phyloP scores from a whole-genome alignment of 257 asterid genomes.

The Eucommia ulmoides region DNA sequence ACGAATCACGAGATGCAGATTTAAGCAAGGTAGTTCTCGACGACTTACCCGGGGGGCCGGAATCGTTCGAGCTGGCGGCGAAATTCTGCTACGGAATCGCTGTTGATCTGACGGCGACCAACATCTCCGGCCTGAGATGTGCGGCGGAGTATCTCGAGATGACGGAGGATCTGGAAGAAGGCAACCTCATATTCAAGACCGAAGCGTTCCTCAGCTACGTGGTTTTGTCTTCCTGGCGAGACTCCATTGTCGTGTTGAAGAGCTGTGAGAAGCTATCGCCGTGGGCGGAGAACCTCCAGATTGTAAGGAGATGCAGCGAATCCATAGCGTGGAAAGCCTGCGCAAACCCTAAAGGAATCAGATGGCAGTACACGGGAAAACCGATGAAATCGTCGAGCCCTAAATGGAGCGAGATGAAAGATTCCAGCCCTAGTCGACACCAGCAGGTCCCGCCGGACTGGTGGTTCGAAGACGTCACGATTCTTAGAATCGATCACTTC shows the following conservation, averaged over 20 bases:
- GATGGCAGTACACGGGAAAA: slow-evolving; percentile 35
- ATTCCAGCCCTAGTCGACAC: neutral
- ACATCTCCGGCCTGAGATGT: slow-evolving; percentile 84
- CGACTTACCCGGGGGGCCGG: slow-evolving; percentile 88
- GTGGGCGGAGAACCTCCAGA: slow-evolving; percentile 94
- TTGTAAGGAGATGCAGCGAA: slow-evolving; percentile 83
- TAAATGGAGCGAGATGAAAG: neutral
- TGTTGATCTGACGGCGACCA: slow-evolving; percentile 68
- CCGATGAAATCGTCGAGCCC: neutral
- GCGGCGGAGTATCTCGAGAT: slow-evolving; percentile 90
- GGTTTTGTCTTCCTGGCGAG: slow-evolving; percentile 93
- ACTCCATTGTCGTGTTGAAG: slow-evolving; percentile 68
- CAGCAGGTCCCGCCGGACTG: neutral
- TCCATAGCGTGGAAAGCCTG: slow-evolving; percentile 98
- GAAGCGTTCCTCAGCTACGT: slow-evolving; percentile 96
- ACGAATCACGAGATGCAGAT: slow-evolving; percentile 51
- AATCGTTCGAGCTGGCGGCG: slow-evolving; percentile 82
- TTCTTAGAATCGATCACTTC: neutral
- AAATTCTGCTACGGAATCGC: slow-evolving; percentile 92
- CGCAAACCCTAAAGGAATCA: slow-evolving; percentile 88
- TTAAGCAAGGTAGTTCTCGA: slow-evolving; percentile 36
- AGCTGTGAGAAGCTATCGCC: slow-evolving; percentile 78
- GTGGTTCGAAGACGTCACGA: neutral
- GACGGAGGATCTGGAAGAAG: slow-evolving; percentile 97
- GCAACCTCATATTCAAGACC: slow-evolving; percentile 86